Conservation (phyloP, 306 rosid species). For the Vigna radiata region DNA sequence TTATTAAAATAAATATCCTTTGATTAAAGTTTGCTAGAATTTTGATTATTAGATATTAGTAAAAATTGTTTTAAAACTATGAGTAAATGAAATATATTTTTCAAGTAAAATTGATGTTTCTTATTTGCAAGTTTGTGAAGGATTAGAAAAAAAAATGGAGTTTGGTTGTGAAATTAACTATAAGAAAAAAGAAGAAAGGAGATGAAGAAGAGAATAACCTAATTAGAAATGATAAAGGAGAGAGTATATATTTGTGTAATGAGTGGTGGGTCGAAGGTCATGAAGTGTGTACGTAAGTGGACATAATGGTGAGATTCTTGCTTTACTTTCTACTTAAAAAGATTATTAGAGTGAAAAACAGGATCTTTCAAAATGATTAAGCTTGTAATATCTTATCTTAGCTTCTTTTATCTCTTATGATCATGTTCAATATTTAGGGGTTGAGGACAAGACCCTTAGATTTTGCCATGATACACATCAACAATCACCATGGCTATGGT, state of each 20-base stretch:
- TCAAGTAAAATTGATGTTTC: background rate
- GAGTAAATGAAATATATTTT: background rate
- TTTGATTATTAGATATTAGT: too few relatives aligned
- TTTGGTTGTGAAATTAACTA: background rate
- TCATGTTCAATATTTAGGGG: constrained; percentile 32
- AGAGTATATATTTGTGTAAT: constrained; percentile 21
- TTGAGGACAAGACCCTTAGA: background rate
- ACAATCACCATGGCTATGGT: constrained; percentile 22
- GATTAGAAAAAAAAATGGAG: background rate
- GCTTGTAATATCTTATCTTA: constrained; percentile 11
- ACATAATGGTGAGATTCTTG: constrained; percentile 26
- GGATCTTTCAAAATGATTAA: constrained; percentile 16
- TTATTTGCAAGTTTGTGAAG: background rate
- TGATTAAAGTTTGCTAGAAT: too few relatives aligned
- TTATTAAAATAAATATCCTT: too few relatives aligned
- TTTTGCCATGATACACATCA: constrained; percentile 3
- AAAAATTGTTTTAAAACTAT: too few relatives aligned
- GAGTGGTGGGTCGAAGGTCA: constrained; percentile 30
- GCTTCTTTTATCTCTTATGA: constrained; percentile 15
- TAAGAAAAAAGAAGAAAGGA: background rate
- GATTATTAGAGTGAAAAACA: background rate
- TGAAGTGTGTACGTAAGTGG: constrained; percentile 17
- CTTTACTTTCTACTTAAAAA: constrained; percentile 21
- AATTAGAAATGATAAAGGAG: constrained; percentile 17
- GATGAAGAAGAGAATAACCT: background rate